Evolutionary conservation across 306 rosid species (phyloP).

Genomic region (Vigna nakashimae): DNA sequence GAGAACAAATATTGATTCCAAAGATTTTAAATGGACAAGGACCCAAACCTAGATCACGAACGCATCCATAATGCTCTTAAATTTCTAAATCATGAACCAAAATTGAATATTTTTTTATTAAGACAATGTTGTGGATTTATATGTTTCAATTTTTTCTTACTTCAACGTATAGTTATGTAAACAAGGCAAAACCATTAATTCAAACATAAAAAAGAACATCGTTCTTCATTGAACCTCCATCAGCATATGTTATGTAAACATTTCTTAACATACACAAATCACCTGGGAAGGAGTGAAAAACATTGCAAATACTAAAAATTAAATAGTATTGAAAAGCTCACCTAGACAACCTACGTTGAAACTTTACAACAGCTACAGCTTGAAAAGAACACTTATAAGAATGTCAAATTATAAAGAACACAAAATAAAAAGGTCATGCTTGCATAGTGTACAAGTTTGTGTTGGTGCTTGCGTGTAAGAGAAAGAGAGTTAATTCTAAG

Average conservation of each 20-base stretch:
- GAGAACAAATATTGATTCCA: too few species aligned
- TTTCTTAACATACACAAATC: constrained; percentile 1
- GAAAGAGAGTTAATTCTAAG: constrained; percentile 13
- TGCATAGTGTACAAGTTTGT: constrained; percentile 5
- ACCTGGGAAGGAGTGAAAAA: constrained; percentile 14
- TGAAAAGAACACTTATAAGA: constrained; percentile 14
- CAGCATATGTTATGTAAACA: neutral
- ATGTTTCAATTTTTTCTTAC: too few species aligned
- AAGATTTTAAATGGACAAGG: too few species aligned
- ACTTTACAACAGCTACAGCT: constrained; percentile 8
- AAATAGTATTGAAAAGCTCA: neutral
- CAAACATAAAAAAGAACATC: constrained; percentile 7
- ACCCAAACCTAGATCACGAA: too few species aligned
- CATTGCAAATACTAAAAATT: neutral
- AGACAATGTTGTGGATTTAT: too few species aligned
- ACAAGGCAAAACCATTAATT: neutral
- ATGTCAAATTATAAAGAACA: constrained; percentile 15
- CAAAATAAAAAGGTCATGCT: neutral
- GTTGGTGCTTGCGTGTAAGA: neutral
- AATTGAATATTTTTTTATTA: too few species aligned
- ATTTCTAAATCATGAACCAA: too few species aligned
- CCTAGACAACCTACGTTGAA: constrained; percentile 3
- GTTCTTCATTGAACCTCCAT: constrained; percentile 27
- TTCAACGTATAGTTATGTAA: too few species aligned
- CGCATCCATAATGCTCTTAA: too few species aligned